Percentiles rank a stretch among this genome's conserved stretches.
These are phyloP conservation scores for Funneliformis geosporum DNA, from an alignment of 192 early-diverging fungal species.

Conservation along the genomic window DNA sequence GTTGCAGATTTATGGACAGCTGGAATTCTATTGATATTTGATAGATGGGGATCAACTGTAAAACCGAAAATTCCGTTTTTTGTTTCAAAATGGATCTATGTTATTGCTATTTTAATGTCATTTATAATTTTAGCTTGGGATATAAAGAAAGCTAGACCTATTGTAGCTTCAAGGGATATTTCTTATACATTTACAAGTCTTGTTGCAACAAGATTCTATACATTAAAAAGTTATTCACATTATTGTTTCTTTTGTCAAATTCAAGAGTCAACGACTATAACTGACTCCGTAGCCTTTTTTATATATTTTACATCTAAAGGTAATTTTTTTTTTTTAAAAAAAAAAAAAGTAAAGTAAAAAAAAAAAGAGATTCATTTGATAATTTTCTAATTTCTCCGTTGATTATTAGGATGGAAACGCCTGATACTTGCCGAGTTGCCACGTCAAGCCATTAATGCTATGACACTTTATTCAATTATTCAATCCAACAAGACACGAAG, in stretches of 20 bases:
- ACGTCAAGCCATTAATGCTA: slow-evolving; percentile 69
- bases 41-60: slow-evolving; percentile 39
- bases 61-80: slow-evolving; percentile 46
- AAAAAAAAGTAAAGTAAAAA: not conserved
- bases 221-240: slow-evolving; percentile 71
- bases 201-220: slow-evolving; percentile 78
- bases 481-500: not conserved
- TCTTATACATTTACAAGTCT: slow-evolving; percentile 72
- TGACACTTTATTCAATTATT: slow-evolving; percentile 51
- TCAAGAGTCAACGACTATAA: slow-evolving; percentile 60
- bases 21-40: slow-evolving; percentile 56
- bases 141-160: slow-evolving; percentile 62
- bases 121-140: slow-evolving; percentile 71
- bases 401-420: slow-evolving; percentile 75
- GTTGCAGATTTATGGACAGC: slow-evolving; percentile 79
- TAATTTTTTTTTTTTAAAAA: slow-evolving; percentile 31
- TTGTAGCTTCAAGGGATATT: slow-evolving; percentile 74
- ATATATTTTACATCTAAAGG: slow-evolving; percentile 87
- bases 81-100: slow-evolving; percentile 54
- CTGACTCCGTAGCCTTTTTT: slow-evolving; percentile 77
- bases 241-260: slow-evolving; percentile 82
- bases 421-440: slow-evolving; percentile 81
- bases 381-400: not conserved
- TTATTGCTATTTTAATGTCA: slow-evolving; percentile 67
- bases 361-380: too few relatives aligned